A percentile compares a stretch with the other conserved stretches of the same genome.
Evolutionary conservation across 2,329 filamentous ascomycete genomes (phyloP).

Genomic region (Dothistroma septosporum): DNA sequence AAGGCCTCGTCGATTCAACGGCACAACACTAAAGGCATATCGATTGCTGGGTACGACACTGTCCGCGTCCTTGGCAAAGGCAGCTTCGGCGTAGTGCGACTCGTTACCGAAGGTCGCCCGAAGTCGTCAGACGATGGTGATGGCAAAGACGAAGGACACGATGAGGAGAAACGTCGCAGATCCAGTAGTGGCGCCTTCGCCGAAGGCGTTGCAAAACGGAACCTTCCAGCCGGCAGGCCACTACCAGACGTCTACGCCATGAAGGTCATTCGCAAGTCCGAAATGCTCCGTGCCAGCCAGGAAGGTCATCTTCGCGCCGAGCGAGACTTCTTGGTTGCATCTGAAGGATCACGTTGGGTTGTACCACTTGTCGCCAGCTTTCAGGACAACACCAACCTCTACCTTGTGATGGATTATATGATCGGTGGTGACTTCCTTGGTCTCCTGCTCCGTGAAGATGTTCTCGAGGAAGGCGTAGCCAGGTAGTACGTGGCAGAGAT

Average conservation of each 20-base stretch:
- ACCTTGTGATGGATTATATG: constrained; percentile 98
- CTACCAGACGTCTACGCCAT: constrained; percentile 75
- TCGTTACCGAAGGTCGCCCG: constrained; percentile 62
- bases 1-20: constrained; percentile 56
- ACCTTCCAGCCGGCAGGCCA: constrained; percentile 28
- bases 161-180: not conserved
- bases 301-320: constrained; percentile 90
- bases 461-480: constrained; percentile 71
- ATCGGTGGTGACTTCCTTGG: constrained; percentile 91
- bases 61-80: constrained; percentile 84
- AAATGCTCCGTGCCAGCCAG: constrained; percentile 86
- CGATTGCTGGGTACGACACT: constrained; percentile 67
- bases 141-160: not conserved
- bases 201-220: constrained; percentile 27
- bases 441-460: constrained; percentile 77
- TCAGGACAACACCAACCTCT: constrained; percentile 77
- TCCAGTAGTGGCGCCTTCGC: constrained; percentile 14
- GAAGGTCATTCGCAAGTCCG: constrained; percentile 93
- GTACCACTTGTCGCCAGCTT: constrained; percentile 85
- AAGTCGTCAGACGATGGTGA: constrained; percentile 2
- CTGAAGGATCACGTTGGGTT: constrained; percentile 84
- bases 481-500: constrained; percentile 93
- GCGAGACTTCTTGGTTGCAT: constrained; percentile 83
- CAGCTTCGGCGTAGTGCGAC: constrained; percentile 85
- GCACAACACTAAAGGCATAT: constrained; percentile 49